Percentiles rank a stretch among this genome's conserved stretches.
These are phyloP conservation scores for Eugenia klotzschiana DNA, from an alignment of 441 rosid genomes.

Conservation along the genomic window DNA sequence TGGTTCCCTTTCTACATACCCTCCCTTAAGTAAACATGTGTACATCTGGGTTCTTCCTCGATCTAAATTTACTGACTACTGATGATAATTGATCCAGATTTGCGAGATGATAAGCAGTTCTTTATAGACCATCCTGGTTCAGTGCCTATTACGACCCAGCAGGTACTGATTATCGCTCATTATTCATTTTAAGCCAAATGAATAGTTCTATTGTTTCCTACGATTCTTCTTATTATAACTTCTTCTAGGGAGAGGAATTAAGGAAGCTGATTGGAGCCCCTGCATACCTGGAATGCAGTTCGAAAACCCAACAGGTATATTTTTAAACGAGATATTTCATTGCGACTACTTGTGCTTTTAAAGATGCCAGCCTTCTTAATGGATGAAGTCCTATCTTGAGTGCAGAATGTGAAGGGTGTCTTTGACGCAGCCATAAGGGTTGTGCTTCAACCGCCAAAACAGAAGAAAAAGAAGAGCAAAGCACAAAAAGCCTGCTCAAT, in stretches of 20 bases:
- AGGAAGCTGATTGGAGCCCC: slow-evolving; percentile 74
- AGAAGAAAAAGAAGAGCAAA: slow-evolving; percentile 79
- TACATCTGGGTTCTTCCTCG: not conserved
- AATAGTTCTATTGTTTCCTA: not conserved
- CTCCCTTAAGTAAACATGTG: not conserved
- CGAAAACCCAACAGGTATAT: slow-evolving; percentile 80
- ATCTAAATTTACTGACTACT: not conserved
- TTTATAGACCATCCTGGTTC: slow-evolving; percentile 1
- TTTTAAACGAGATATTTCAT: not conserved
- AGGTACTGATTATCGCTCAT: not conserved
- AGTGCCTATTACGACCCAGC: not conserved
- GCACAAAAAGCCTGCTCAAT: slow-evolving; percentile 52
- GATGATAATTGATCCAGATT: not conserved
- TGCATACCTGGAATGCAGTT: slow-evolving; percentile 75
- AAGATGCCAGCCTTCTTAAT: not conserved
- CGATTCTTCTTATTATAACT: not conserved
- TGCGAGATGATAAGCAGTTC: slow-evolving; percentile 5
- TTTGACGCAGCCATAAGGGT: slow-evolving; percentile 69
- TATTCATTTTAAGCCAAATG: not conserved
- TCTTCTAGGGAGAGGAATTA: slow-evolving; percentile 81
- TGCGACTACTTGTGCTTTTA: not conserved
- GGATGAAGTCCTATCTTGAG: not conserved
- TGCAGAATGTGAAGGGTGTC: slow-evolving; percentile 65
- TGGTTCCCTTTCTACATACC: not conserved
- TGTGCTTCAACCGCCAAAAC: slow-evolving; percentile 73